Evolutionary conservation across 2,329 filamentous ascomycete species (phyloP).

Genomic region (Aureobasidium mangrovei): DNA sequence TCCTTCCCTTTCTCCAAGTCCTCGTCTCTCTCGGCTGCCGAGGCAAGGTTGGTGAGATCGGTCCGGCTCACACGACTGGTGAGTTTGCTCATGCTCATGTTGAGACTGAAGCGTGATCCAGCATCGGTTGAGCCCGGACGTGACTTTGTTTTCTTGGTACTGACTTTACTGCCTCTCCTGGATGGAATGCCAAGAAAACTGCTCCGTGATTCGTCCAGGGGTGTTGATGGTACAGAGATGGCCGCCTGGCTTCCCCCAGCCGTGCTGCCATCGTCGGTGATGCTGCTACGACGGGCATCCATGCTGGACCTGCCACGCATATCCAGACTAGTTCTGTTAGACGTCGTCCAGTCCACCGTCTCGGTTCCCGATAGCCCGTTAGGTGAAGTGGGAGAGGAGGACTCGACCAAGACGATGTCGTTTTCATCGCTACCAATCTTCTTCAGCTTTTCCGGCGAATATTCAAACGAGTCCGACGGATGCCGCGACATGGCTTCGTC

Average conservation of each 20-base stretch:
- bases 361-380: slow-evolving; percentile 12
- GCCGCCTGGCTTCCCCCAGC: slow-evolving; percentile 21
- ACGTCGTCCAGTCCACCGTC: slow-evolving; percentile 15
- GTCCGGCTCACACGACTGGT: slow-evolving; percentile 11
- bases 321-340: slow-evolving; percentile 25
- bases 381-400: slow-evolving; percentile 10
- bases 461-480: slow-evolving; percentile 14
- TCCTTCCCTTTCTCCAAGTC: neutral
- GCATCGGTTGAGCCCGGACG: slow-evolving; percentile 27
- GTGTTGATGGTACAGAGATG: slow-evolving; percentile 31
- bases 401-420: slow-evolving; percentile 16
- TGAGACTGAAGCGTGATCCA: slow-evolving; percentile 32
- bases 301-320: slow-evolving; percentile 25
- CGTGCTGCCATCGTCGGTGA: slow-evolving; percentile 31
- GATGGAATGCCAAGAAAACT: slow-evolving; percentile 24
- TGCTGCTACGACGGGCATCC: slow-evolving; percentile 31
- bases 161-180: slow-evolving; percentile 23
- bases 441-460: slow-evolving; percentile 14
- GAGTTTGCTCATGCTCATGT: slow-evolving; percentile 32
- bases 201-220: slow-evolving; percentile 32
- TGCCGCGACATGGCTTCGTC: slow-evolving; percentile 20
- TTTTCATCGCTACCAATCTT: slow-evolving; percentile 12
- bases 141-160: slow-evolving; percentile 28
- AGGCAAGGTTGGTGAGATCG: slow-evolving; percentile 3
- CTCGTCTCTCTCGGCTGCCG: slow-evolving; percentile 4